These are phyloP conservation scores for Trebouxia sp. DNA, from an alignment of 139 green algal genomes.

Conservation along the genomic window DNA sequence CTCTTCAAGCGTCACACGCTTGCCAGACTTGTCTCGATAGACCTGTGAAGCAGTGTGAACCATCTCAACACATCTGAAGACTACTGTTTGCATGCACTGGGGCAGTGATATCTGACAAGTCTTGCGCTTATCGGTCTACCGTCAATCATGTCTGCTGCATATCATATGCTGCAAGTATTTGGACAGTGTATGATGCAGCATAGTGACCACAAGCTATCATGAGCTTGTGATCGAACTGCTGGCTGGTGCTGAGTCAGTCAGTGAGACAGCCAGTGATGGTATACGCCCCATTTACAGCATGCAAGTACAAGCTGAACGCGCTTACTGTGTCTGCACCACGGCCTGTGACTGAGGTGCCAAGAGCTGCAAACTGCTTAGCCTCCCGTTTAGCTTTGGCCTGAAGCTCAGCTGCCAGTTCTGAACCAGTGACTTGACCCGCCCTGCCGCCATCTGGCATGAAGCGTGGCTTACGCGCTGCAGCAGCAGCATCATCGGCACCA, in stretches of 20 bases:
- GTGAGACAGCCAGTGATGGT: background rate
- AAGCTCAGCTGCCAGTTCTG: conserved; percentile 27
- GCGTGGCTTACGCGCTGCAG: background rate
- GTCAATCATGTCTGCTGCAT: too few species aligned
- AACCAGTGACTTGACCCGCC: conserved; percentile 26
- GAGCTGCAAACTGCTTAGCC: background rate
- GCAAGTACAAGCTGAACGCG: background rate
- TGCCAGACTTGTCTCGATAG: conserved; percentile 73
- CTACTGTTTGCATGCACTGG: too few species aligned
- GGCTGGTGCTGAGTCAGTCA: background rate
- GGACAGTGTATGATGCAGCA: background rate
- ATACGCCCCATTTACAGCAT: background rate
- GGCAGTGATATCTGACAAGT: too few species aligned
- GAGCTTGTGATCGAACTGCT: background rate
- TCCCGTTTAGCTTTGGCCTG: conserved; percentile 5
- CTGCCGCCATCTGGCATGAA: conserved; percentile 28
- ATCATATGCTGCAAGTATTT: background rate
- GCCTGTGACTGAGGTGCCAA: background rate
- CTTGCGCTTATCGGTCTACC: too few species aligned
- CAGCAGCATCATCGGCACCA: background rate
- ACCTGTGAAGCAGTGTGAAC: conserved; percentile 32
- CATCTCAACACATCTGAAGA: background rate
- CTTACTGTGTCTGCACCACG: conserved; percentile 17
- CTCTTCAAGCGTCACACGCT: conserved; percentile 47
- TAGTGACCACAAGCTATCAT: background rate